Base-by-base conservation (phyloP, 331 rosid species). In the Acacia pycnantha region DNA sequence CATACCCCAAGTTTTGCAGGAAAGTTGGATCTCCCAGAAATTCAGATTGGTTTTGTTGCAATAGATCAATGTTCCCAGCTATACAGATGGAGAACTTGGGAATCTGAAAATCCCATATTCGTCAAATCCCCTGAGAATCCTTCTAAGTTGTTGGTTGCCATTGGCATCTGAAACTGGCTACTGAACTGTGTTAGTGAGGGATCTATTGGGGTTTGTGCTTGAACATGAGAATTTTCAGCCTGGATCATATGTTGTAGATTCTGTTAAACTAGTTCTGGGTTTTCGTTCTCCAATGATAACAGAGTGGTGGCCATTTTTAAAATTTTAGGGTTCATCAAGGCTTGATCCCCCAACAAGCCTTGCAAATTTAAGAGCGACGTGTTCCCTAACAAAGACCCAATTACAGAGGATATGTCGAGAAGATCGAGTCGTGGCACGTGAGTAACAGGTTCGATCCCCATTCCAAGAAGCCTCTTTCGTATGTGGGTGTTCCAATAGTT, bases 401-500 rank as follows among this genome's bases (percentile, higher is more conserved):
- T 77, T 72, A 94, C 77, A 31, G 97, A 87, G 27, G 97, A 86
- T 27, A 89, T 47, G 79, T 94, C 97, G 8, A 89, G 87, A 41
- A 92, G 88, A 86, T 94, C 97, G 9, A 92, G 77, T 14, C 95
- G 94, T 3, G 95, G 98, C 2, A 94, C 29, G 14, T 93, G 98
- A 41, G 97, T 93, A n/a, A 93, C 92, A 0, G 97, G 98, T 65
- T 94, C 98, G 27, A 94, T 86, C 78, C 98, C 98, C 90, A 87
- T 94, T 26, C 89, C 81, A 37, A 94, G 95, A 26, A 94, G 84
- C 80, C 97, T 88, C 82, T 92, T 94, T 31, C 91, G 67, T 21
- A 94, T 92, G 85, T 94, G 92, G 1, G 98, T 93, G 86, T 93
- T 93, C 98, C 98, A 93, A 68, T 93, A 91, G 27, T 93, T 93